Conservation (phyloP, 78 protist genomes). For the Speleostelium caveatum region DNA sequence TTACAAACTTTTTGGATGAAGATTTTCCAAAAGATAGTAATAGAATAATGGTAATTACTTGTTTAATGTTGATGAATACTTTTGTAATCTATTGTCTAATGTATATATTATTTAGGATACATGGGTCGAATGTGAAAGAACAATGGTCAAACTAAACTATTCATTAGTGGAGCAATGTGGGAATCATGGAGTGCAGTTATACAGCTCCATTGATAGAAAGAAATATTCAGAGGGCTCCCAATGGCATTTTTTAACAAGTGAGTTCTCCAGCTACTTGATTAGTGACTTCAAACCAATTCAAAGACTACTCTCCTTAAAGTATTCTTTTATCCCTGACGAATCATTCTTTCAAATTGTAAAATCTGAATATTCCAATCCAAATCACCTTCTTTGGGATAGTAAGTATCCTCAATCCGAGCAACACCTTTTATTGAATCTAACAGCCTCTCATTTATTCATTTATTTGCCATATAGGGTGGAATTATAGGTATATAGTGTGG, state of each 20-base stretch:
- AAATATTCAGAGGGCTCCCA: slow-evolving; percentile 42
- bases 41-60: not conserved
- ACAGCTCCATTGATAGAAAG: not conserved
- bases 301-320: slow-evolving; percentile 23
- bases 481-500: slow-evolving; percentile 29
- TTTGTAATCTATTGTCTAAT: not conserved
- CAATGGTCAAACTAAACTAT: too few species aligned
- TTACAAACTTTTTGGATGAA: not conserved
- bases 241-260: slow-evolving; percentile 49
- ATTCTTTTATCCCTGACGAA: slow-evolving; percentile 59
- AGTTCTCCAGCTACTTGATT: slow-evolving; percentile 5
- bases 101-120: not conserved
- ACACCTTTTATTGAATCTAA: too few species aligned
- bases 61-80: not conserved
- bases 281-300: slow-evolving; percentile 9
- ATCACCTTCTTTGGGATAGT: not conserved
- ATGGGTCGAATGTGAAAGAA: slow-evolving; percentile 26
- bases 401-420: too few species aligned
- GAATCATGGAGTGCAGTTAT: too few species aligned
- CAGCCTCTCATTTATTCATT: too few species aligned
- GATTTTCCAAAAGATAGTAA: not conserved
- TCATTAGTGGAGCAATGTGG: too few species aligned
- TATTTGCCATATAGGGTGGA: too few species aligned
- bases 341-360: slow-evolving; percentile 19
- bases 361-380: too few species aligned